Percentiles rank a stretch among this genome's conserved stretches.
Evolutionary conservation across 164 flowering plant species (phyloP).

Genomic region (Kalanchoe fedtschenkoi): DNA sequence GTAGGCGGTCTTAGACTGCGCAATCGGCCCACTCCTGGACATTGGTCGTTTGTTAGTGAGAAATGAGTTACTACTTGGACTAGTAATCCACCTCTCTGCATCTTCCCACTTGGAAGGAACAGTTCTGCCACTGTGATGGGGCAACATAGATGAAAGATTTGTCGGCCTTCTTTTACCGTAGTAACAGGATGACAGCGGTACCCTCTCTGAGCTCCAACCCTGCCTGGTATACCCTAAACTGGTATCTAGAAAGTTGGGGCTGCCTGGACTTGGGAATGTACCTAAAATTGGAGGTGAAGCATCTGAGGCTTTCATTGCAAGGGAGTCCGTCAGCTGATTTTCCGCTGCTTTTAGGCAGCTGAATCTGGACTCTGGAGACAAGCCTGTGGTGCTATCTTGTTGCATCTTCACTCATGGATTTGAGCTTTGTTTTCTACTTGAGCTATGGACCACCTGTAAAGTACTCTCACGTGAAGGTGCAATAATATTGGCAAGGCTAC

Average conservation of each 20-base stretch:
- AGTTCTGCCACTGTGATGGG: slow-evolving; percentile 39
- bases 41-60: slow-evolving; percentile 28
- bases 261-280: slow-evolving; percentile 2
- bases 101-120: slow-evolving; percentile 67
- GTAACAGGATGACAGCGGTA: not conserved
- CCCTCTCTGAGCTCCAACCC: slow-evolving; percentile 10
- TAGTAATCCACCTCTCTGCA: slow-evolving; percentile 73
- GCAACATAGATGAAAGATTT: slow-evolving; percentile 6
- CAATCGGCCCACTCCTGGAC: slow-evolving; percentile 57
- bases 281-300: not conserved
- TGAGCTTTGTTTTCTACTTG: slow-evolving; percentile 2
- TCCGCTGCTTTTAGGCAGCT: not conserved
- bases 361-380: not conserved
- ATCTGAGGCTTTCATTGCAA: not conserved
- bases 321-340: not conserved
- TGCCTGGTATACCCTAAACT: not conserved
- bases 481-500: not conserved
- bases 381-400: not conserved
- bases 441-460: not conserved
- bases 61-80: slow-evolving; percentile 21
- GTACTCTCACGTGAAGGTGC: slow-evolving; percentile 1
- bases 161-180: not conserved
- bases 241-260: not conserved
- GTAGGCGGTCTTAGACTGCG: slow-evolving; percentile 16
- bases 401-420: not conserved